Conservation (phyloP, 108 stramenopile genomes). For the Chaetoceros muelleri region DNA sequence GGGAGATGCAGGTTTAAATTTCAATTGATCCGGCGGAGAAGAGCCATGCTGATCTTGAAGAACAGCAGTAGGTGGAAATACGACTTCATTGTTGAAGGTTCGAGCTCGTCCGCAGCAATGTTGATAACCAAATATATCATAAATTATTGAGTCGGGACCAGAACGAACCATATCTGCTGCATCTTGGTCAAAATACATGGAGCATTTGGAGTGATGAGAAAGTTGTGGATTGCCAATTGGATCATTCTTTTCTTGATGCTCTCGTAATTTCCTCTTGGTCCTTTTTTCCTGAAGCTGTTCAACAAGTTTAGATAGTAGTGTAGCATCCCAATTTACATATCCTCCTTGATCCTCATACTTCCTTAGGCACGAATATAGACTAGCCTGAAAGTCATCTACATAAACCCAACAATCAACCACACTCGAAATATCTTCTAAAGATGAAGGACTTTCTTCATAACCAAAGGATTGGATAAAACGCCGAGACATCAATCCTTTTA, state of each 20-base stretch:
- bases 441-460: too few relatives aligned
- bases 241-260: too few relatives aligned
- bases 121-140: constrained; percentile 1
- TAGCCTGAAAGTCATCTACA: constrained; percentile 5
- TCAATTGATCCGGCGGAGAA: too few relatives aligned
- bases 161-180: neutral
- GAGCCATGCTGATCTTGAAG: too few relatives aligned
- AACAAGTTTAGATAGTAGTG: constrained; percentile 1
- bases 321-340: constrained; percentile 2
- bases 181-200: neutral
- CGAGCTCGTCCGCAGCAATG: constrained; percentile 2
- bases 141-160: neutral
- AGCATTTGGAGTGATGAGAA: constrained; percentile 3
- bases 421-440: too few relatives aligned
- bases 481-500: neutral
- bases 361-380: constrained; percentile 1
- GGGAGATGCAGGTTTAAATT: too few relatives aligned
- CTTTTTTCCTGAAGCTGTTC: neutral
- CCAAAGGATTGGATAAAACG: neutral
- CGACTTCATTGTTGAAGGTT: too few relatives aligned
- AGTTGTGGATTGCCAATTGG: constrained; percentile 3
- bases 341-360: constrained; percentile 9
- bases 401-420: constrained; percentile 9
- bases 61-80: too few relatives aligned
- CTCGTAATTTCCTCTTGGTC: neutral